phyloP scores from a whole-genome alignment of 1,139 yeast genomes.

The Kodamaea sp. region DNA sequence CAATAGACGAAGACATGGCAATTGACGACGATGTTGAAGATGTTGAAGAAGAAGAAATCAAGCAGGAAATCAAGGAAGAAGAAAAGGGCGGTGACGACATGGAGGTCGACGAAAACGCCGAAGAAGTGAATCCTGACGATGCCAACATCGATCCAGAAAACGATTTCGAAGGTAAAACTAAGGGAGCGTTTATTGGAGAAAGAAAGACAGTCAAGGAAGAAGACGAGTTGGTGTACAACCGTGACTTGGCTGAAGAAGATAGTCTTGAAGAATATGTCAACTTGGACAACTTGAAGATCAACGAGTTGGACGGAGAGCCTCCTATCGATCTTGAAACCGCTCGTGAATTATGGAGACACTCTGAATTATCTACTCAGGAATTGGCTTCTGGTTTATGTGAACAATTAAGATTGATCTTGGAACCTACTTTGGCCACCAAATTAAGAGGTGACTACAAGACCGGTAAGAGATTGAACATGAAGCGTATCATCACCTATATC shows the following conservation, averaged over 20 bases:
- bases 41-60: conserved; percentile 20
- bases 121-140: conserved; percentile 21
- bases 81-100: conserved; percentile 20
- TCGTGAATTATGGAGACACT: conserved; percentile 74
- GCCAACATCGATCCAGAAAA: conserved; percentile 35
- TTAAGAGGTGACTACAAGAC: conserved; percentile 94
- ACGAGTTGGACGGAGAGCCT: conserved; percentile 30
- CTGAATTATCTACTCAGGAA: conserved; percentile 84
- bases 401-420: conserved; percentile 87
- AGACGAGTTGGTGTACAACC: conserved; percentile 22
- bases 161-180: conserved; percentile 54
- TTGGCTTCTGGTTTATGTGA: conserved; percentile 87
- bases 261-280: conserved; percentile 31
- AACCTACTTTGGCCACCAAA: conserved; percentile 94
- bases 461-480: conserved; percentile 96
- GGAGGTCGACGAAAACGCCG: conserved; percentile 23
- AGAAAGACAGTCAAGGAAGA: conserved; percentile 34
- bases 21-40: conserved; percentile 63
- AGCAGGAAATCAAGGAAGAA: conserved; percentile 22
- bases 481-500: conserved; percentile 94
- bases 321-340: conserved; percentile 65
- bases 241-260: conserved; percentile 26
- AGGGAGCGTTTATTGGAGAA: conserved; percentile 55
- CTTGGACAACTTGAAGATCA: conserved; percentile 26
- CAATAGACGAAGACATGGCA: conserved; percentile 81